These are phyloP conservation scores for Hygrocybe punicea DNA, from an alignment of 768 basidiomycete species.

Conservation along the genomic window DNA sequence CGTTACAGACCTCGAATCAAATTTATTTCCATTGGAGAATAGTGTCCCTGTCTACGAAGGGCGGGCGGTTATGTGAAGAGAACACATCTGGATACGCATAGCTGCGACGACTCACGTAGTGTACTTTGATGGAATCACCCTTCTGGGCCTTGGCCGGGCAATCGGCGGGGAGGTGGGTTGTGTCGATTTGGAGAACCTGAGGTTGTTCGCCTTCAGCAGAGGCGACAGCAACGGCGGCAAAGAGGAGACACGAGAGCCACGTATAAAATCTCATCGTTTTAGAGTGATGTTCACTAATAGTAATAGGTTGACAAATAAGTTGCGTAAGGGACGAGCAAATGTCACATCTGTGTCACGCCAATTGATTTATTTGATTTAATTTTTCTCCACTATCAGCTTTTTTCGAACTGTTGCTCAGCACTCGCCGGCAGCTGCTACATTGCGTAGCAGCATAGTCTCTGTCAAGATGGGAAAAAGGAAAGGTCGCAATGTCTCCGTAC, in stretches of 20 bases:
- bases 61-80: not conserved
- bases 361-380: no score
- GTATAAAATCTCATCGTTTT: not conserved
- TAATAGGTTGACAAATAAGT: no score
- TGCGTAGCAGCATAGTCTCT: no score
- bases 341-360: no score
- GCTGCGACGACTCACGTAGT: slow-evolving; percentile 55
- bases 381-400: no score
- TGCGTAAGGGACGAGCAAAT: no score
- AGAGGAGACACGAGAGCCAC: slow-evolving; percentile 37
- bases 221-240: slow-evolving; percentile 48
- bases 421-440: no score
- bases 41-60: slow-evolving; percentile 70
- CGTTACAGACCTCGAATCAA: slow-evolving; percentile 76
- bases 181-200: slow-evolving; percentile 58
- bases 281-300: no score
- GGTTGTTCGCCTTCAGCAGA: slow-evolving; percentile 41
- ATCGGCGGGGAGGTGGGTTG: slow-evolving; percentile 53
- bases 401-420: no score
- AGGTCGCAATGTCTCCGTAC: no score
- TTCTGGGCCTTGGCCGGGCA: slow-evolving; percentile 54
- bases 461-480: not conserved
- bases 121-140: slow-evolving; percentile 67
- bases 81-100: not conserved
- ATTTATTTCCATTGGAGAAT: slow-evolving; percentile 71